Conservation (phyloP, 176 grass and related monocot genomes). For the Tillandsia leiboldiana region DNA sequence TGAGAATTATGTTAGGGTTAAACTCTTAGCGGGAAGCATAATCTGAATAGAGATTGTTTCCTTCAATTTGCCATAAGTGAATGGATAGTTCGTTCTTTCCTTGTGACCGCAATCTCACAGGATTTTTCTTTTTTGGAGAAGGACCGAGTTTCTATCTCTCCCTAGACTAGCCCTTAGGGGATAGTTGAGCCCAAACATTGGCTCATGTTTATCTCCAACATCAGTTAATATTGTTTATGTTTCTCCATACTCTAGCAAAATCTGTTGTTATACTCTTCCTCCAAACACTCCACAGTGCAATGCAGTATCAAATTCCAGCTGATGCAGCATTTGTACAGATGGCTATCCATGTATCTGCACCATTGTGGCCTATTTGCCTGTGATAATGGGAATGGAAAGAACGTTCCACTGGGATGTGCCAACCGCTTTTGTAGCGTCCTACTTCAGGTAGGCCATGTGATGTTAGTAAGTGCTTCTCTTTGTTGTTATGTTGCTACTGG, state of each 20-base stretch:
- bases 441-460: background rate
- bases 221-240: too few relatives aligned
- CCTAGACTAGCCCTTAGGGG: too few relatives aligned
- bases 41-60: background rate
- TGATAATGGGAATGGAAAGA: background rate
- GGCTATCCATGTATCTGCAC: background rate
- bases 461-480: background rate
- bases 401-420: background rate
- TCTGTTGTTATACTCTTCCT: too few relatives aligned
- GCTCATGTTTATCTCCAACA: too few relatives aligned
- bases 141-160: too few relatives aligned
- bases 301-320: too few relatives aligned
- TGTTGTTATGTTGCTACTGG: background rate
- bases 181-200: too few relatives aligned
- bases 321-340: too few relatives aligned
- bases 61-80: background rate
- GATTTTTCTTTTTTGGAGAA: too few relatives aligned
- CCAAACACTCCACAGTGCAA: too few relatives aligned
- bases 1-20: background rate
- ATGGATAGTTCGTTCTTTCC: background rate
- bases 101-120: too few relatives aligned
- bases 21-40: background rate
- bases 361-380: background rate
- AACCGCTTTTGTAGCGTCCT: background rate
- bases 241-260: too few relatives aligned